Conservation (phyloP, 208 protist species). For the Wallacemonas sp. region DNA sequence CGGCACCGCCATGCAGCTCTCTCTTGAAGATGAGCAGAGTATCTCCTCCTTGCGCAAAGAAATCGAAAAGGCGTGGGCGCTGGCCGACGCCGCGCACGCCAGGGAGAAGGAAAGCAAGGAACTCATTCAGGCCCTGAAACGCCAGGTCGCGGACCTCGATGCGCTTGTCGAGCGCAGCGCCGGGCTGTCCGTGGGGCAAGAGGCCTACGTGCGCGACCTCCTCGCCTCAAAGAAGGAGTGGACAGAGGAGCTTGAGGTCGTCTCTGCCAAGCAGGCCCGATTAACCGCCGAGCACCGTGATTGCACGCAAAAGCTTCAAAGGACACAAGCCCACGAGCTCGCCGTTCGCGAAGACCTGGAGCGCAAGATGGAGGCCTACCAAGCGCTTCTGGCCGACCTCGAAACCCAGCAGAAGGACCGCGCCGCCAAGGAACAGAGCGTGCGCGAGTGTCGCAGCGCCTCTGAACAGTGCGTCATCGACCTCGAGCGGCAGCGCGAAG, state of each 20-base stretch:
- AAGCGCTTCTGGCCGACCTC: conserved; percentile 53
- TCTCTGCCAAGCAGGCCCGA: conserved; percentile 46
- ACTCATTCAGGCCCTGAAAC: conserved; percentile 92
- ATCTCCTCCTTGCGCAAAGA: conserved; percentile 93
- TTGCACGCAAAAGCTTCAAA: conserved; percentile 7
- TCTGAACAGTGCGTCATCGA: conserved; percentile 56
- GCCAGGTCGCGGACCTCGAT: conserved; percentile 94
- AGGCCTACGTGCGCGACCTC: conserved; percentile 95
- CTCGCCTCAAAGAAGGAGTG: conserved; percentile 90
- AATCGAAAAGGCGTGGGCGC: conserved; percentile 97
- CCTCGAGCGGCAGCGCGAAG: conserved; percentile 36
- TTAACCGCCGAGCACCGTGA: conserved; percentile 75
- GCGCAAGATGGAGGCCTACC: conserved; percentile 37
- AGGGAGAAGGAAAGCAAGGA: conserved; percentile 96
- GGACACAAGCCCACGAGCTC: conserved; percentile 3
- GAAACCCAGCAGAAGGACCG: conserved; percentile 71
- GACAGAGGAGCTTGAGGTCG: conserved; percentile 84
- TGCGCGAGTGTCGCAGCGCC: conserved; percentile 81
- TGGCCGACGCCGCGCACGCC: conserved; percentile 96
- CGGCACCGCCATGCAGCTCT: conserved; percentile 95
- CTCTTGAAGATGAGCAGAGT: conserved; percentile 95
- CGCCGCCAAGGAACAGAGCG: conserved; percentile 87
- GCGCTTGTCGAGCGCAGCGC: conserved; percentile 92
- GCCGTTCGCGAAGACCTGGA: conserved; percentile 39
- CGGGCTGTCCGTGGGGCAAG: conserved; percentile 92